Conservation (phyloP, 2,329 filamentous ascomycete species). For the Hymenotorrendiella dingleyae region DNA sequence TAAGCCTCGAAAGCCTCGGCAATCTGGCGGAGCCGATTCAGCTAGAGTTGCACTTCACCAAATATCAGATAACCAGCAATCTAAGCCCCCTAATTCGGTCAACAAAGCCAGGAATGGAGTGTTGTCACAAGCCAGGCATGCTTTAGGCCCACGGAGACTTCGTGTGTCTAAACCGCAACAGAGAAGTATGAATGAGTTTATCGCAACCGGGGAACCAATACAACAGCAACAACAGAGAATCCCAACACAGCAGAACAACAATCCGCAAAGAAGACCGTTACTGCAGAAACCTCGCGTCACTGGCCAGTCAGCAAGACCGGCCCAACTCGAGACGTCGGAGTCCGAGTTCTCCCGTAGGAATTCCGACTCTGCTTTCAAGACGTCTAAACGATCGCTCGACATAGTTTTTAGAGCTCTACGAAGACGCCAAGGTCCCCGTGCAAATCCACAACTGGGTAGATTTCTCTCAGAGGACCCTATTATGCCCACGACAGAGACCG, state of each 20-base stretch:
- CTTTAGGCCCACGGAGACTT: slow-evolving; percentile 13
- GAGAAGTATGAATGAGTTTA: slow-evolving; percentile 28
- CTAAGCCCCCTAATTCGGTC: slow-evolving; percentile 6
- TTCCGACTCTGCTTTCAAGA: slow-evolving; percentile 38
- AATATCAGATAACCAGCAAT: slow-evolving; percentile 21
- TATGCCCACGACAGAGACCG: slow-evolving; percentile 9
- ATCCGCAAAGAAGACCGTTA: not conserved
- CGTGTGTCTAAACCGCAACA: slow-evolving; percentile 19
- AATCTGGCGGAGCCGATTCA: not conserved
- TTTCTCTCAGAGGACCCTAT: slow-evolving; percentile 29
- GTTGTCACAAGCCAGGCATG: not conserved
- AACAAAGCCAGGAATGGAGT: not conserved
- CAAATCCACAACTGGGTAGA: slow-evolving; percentile 33
- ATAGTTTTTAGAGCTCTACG: slow-evolving; percentile 42
- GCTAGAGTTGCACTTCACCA: slow-evolving; percentile 12
- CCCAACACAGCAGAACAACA: not conserved
- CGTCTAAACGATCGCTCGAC: slow-evolving; percentile 50
- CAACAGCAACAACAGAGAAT: not conserved
- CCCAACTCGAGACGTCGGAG: slow-evolving; percentile 49
- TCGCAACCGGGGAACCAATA: slow-evolving; percentile 18
- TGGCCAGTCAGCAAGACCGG: slow-evolving; percentile 36
- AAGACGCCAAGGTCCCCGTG: slow-evolving; percentile 24
- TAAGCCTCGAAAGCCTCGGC: slow-evolving; percentile 1
- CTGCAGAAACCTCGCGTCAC: slow-evolving; percentile 16
- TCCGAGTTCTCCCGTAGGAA: slow-evolving; percentile 29